Evolutionary conservation across 176 grass and related monocot species (phyloP), one percentile per base, ranked within the genome.

Genomic region (Raddia guianensis): DNA sequence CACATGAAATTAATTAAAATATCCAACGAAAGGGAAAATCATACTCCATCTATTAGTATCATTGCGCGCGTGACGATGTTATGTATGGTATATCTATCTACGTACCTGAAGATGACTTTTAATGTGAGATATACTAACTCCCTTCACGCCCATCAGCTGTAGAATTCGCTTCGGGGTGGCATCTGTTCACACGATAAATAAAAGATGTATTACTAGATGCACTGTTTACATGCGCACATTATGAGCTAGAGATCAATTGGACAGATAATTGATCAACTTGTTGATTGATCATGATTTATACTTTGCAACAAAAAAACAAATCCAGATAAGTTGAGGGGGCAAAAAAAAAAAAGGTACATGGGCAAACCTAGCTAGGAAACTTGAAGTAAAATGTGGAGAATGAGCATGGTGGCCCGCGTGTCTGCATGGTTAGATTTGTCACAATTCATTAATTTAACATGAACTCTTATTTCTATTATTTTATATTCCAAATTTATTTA

Each of bases 81-180:
- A 35, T 20, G 19, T 2, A 32, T 8, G 1, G 59, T 62, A 10
- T 12, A 6, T 4, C 58, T 54, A 7, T 15, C 53, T 33, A 61
- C 14, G 37, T 89, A 97, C 94, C 85, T 99, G 96, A 70, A 99
- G 96, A 86, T 99, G 93, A 55, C 96, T 99, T 85, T 99, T 99
- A 35, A 99, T 86, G 73, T 99, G 96, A 83, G 90, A 99, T 78
- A 95, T 86, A 32, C 66, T 95, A 46, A 99, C 74, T 76, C 87
- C 93, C 45, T 90, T 93, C 62, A 64, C 80, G 9, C 88, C 87
- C 90, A 99, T 95, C 56, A 91, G 21, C 65, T 91, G 96, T 54
- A 95, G 81, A 85, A 99, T 99, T 79, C 76, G 72, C 76, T 95
- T 99, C 11, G 96, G 96, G 42, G 96, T 95, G 76, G 96, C 96